These are phyloP conservation scores for Rhododendron ovatum DNA, from an alignment of 148 eudicot species.

Conservation along the genomic window DNA sequence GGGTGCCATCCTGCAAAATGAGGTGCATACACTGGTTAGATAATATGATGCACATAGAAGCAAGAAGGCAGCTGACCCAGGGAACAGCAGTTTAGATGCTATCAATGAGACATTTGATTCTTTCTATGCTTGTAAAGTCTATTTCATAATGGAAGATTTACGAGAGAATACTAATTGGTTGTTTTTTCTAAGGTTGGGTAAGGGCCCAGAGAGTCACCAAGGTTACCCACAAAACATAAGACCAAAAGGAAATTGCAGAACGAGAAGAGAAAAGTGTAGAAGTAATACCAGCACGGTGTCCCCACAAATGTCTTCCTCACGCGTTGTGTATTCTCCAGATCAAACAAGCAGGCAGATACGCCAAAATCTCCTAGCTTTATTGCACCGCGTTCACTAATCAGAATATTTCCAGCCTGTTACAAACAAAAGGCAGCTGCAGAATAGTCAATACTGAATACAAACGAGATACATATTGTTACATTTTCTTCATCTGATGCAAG, in stretches of 20 bases:
- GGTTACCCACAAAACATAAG: neutral
- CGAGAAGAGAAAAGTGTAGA: no score
- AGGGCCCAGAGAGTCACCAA: neutral
- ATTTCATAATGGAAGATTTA: no score
- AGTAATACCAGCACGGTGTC: slow-evolving; percentile 81
- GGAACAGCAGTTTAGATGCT: no score
- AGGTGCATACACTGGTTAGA: neutral
- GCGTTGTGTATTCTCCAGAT: slow-evolving; percentile 57
- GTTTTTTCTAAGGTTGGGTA: neutral
- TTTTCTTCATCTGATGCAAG: neutral
- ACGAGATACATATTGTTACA: no score
- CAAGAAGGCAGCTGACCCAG: neutral
- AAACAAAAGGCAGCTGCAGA: neutral
- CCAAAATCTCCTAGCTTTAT: slow-evolving; percentile 87
- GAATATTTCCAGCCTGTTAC: slow-evolving; percentile 75
- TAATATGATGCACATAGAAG: neutral
- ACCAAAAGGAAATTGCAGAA: neutral
- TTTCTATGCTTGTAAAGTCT: neutral
- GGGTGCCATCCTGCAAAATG: slow-evolving; percentile 84
- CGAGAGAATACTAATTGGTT: no score
- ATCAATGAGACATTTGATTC: neutral
- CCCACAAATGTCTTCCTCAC: slow-evolving; percentile 82
- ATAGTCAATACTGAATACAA: no score
- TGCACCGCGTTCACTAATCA: slow-evolving; percentile 57
- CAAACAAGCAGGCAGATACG: slow-evolving; percentile 83